Evolutionary conservation across 768 basidiomycete species (phyloP).

Genomic region (Auricularia sp.): DNA sequence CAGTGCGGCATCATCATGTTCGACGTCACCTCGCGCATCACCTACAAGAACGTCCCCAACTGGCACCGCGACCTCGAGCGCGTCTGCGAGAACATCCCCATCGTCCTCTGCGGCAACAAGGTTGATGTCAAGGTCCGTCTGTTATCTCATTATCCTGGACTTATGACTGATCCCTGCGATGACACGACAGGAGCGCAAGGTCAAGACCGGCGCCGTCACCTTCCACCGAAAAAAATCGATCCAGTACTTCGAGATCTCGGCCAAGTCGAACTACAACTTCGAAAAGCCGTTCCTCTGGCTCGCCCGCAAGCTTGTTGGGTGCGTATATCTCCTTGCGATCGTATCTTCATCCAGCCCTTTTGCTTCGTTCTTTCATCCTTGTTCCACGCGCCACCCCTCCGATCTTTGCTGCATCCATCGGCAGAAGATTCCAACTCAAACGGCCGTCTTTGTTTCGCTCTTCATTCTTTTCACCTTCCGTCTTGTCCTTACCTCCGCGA

Average conservation of each 20-base stretch:
- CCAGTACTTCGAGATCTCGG: conserved; percentile 99
- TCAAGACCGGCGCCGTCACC: conserved; percentile 95
- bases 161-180: background rate
- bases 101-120: conserved; percentile 99
- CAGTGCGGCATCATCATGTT: conserved; percentile 99
- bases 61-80: conserved; percentile 99
- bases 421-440: too few species aligned
- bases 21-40: conserved; percentile 98
- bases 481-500: background rate
- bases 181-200: conserved; percentile 82
- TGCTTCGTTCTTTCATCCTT: background rate
- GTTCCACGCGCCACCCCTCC: background rate
- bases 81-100: conserved; percentile 99
- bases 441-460: background rate
- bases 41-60: conserved; percentile 99
- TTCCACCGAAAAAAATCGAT: conserved; percentile 99
- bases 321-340: conserved; percentile 20
- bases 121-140: conserved; percentile 88
- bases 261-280: conserved; percentile 99
- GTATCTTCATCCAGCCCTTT: too few species aligned
- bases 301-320: conserved; percentile 96
- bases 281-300: conserved; percentile 99
- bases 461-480: background rate
- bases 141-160: conserved; percentile 1
- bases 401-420: background rate